Base-by-base conservation (phyloP, 2,329 filamentous ascomycete genomes). In the Acephala macrosclerotiorum region DNA sequence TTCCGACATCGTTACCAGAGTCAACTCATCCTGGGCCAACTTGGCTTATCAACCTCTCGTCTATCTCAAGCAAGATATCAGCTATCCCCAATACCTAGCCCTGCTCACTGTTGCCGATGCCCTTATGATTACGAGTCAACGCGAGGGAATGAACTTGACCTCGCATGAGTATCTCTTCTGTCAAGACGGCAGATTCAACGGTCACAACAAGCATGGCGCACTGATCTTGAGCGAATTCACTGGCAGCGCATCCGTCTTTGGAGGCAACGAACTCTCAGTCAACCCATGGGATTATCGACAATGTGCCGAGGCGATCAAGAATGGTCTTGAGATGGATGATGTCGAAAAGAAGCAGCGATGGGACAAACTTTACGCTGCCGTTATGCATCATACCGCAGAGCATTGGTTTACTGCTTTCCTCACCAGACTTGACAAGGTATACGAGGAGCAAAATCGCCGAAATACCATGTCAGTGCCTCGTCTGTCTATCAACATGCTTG, bases 101-200 rank as follows among this genome's bases (percentile, higher is more conserved):
- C 83, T 98, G 8, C 85, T 97, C 56, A 93, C 93, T 2, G 90
- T 96, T 60, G 96, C 95, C 1, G 94, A 98, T 79, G 92, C 91
- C 2, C 83, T 98, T 58, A 96, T 97, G 87, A 96, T 98, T 74
- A 96, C 95, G 1, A 96, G 93, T 76, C 89, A 98, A 73, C 93
- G 96, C 60, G 95, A 98, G 77, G 95, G 95, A 68, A 98, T 98
- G 96, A 98, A 97, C 76, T 80, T 98, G 63, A 97, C 95, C 0
- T 94, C 92, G 6, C 96, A 98, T 76, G 95, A 98, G 77, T 98
- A 94, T 75, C 86, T 97, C 38, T 92, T 93, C 71, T 97, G 94
- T 75, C 95, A 98, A 76, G 95, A 98, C 74, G 94, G 94, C 47
- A 87, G 87, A 71, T 84, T 85, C 60, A 80, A 87, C 68, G 82